Conservation (phyloP, 179 eudicot genomes). For the Carnegiea gigantea region DNA sequence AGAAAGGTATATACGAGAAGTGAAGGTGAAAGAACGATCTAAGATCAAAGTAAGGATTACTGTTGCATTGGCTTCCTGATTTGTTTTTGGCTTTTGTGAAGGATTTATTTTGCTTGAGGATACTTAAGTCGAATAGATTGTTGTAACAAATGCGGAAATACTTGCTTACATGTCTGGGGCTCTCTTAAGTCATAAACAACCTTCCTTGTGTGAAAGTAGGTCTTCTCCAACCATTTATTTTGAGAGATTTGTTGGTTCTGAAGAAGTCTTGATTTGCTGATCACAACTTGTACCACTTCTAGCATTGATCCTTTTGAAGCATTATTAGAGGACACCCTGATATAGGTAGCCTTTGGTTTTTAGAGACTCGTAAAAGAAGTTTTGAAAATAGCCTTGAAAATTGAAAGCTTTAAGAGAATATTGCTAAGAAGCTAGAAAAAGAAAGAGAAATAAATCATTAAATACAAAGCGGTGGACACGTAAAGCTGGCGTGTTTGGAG, state of each 20-base stretch:
- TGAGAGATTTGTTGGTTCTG: background rate
- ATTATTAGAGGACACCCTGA: background rate
- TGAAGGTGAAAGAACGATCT: constrained; percentile 54
- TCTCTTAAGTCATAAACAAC: background rate
- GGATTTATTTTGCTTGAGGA: background rate
- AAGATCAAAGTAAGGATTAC: constrained; percentile 59
- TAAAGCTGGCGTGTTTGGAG: too few species aligned
- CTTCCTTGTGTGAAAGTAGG: background rate
- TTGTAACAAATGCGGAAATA: background rate
- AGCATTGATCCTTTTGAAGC: background rate
- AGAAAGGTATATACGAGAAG: constrained; percentile 52
- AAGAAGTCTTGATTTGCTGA: background rate
- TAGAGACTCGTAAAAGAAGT: too few species aligned
- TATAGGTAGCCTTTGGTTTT: background rate
- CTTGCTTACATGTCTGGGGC: background rate
- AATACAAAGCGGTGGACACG: too few species aligned
- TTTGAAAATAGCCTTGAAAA: too few species aligned
- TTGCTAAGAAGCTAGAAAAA: too few species aligned
- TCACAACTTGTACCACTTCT: background rate
- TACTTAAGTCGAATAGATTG: background rate
- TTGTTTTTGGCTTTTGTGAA: background rate
- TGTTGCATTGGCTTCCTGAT: background rate
- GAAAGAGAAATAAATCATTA: too few species aligned
- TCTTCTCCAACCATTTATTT: background rate
- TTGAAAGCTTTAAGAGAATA: too few species aligned